Percentiles rank a stretch among this genome's conserved stretches.
These are phyloP conservation scores for Leptoxyphium fumago DNA, from an alignment of 2,329 filamentous ascomycete species.

Conservation along the genomic window DNA sequence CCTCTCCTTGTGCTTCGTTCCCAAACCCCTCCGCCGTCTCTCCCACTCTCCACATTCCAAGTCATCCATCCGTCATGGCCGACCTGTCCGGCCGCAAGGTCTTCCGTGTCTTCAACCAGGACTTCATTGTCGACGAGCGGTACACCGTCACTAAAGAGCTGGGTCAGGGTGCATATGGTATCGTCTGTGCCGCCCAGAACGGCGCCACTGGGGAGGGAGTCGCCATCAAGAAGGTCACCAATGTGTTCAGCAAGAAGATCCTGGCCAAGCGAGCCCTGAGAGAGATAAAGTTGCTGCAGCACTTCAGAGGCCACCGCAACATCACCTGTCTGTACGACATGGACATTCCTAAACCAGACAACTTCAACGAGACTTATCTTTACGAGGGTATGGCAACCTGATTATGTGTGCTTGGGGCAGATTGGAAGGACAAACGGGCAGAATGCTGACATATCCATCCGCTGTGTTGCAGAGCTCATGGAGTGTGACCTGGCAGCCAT, in stretches of 20 bases:
- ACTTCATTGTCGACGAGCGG: constrained; percentile 95
- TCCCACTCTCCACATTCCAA: no score
- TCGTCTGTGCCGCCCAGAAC: constrained; percentile 94
- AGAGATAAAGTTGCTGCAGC: constrained; percentile 96
- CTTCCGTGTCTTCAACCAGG: constrained; percentile 99
- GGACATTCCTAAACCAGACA: constrained; percentile 93
- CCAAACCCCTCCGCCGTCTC: no score
- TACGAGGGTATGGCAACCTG: constrained; percentile 62
- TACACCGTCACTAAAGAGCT: constrained; percentile 99
- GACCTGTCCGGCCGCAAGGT: constrained; percentile 64
- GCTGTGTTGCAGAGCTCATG: constrained; percentile 66
- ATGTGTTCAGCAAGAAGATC: constrained; percentile 99
- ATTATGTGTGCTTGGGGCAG: not conserved
- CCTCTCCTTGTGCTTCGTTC: no score
- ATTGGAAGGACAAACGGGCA: not conserved
- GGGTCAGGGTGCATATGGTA: constrained; percentile 94
- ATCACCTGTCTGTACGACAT: constrained; percentile 99
- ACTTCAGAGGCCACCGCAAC: constrained; percentile 58
- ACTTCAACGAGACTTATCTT: constrained; percentile 98
- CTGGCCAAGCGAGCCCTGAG: constrained; percentile 92
- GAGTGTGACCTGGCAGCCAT: constrained; percentile 97
- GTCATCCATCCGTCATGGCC: constrained; percentile 31
- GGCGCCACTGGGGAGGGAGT: constrained; percentile 82
- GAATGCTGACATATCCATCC: not conserved
- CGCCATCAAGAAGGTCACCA: constrained; percentile 98